Evolutionary conservation across 768 basidiomycete genomes (phyloP).

Genomic region (Mycena vitilis): DNA sequence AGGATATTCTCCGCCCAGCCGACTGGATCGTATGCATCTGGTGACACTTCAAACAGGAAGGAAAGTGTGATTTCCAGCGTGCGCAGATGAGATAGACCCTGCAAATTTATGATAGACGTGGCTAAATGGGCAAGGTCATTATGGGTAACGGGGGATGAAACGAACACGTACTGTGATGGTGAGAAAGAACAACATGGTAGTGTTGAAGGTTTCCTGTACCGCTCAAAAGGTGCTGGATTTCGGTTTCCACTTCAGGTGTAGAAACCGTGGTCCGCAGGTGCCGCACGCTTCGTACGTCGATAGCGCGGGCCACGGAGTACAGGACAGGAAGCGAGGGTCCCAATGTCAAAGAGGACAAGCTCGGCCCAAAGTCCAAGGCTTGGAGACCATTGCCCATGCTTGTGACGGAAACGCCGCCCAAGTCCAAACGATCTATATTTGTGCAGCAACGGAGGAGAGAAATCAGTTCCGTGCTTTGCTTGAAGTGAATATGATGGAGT

Average conservation of each 20-base stretch:
- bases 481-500: slow-evolving; percentile 8
- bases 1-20: slow-evolving; percentile 17
- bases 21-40: slow-evolving; percentile 20
- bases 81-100: slow-evolving; percentile 5
- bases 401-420: slow-evolving; percentile 1
- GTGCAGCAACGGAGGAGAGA: slow-evolving; percentile 21
- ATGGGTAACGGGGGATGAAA: not conserved
- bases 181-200: slow-evolving; percentile 8
- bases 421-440: slow-evolving; percentile 2
- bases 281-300: slow-evolving; percentile 13
- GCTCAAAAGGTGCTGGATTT: slow-evolving; percentile 21
- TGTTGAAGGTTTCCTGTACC: slow-evolving; percentile 3
- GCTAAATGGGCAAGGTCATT: slow-evolving; percentile 11
- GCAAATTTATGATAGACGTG: slow-evolving; percentile 12
- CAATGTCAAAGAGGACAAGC: slow-evolving; percentile 15
- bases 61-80: slow-evolving; percentile 22
- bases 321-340: slow-evolving; percentile 2
- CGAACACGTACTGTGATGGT: slow-evolving; percentile 20
- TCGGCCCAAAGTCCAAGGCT: not conserved
- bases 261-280: not conserved
- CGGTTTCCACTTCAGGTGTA: slow-evolving; percentile 9
- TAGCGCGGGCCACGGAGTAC: slow-evolving; percentile 6
- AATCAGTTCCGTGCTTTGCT: slow-evolving; percentile 11
- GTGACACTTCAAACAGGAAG: slow-evolving; percentile 12
- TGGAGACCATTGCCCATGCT: not conserved